Conservation (phyloP, 106 monocot species). For the Gastrodia elata region DNA sequence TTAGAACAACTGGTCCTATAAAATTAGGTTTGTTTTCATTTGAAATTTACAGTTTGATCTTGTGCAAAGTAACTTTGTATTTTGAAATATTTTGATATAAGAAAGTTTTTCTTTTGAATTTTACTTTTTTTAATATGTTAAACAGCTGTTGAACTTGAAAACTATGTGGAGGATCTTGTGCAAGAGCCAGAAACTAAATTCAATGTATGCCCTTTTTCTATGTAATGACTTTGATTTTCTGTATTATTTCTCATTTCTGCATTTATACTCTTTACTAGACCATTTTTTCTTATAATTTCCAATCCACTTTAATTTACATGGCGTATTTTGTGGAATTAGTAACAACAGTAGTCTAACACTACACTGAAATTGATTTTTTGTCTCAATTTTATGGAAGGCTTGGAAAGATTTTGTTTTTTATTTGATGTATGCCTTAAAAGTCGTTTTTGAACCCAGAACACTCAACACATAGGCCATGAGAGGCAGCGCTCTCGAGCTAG, state of each 20-base stretch:
- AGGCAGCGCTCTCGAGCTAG: too few species aligned
- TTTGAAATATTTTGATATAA: background rate
- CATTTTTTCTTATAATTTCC: background rate
- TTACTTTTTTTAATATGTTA: too few species aligned
- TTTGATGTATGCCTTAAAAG: background rate
- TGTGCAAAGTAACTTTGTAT: background rate
- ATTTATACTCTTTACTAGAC: conserved; percentile 3
- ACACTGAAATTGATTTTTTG: background rate
- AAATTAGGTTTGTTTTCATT: conserved; percentile 15
- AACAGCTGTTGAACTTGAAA: conserved; percentile 80
- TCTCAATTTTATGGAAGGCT: background rate
- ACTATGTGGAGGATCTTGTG: conserved; percentile 59
- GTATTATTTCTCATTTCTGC: background rate
- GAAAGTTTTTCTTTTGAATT: too few species aligned
- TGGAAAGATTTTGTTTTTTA: conserved; percentile 1
- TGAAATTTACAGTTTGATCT: background rate
- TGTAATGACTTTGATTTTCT: background rate
- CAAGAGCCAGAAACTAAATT: conserved; percentile 54
- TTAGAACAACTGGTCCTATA: conserved; percentile 16
- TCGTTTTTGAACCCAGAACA: conserved; percentile 26
- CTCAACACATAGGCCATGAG: too few species aligned
- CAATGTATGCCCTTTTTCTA: conserved; percentile 43
- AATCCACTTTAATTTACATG: background rate
- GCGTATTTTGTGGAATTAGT: background rate
- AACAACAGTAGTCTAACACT: background rate